Percentiles rank a stretch among this genome's conserved stretches.
phyloP scores from a whole-genome alignment of 768 basidiomycete genomes.

The Lactarius evosmus region DNA sequence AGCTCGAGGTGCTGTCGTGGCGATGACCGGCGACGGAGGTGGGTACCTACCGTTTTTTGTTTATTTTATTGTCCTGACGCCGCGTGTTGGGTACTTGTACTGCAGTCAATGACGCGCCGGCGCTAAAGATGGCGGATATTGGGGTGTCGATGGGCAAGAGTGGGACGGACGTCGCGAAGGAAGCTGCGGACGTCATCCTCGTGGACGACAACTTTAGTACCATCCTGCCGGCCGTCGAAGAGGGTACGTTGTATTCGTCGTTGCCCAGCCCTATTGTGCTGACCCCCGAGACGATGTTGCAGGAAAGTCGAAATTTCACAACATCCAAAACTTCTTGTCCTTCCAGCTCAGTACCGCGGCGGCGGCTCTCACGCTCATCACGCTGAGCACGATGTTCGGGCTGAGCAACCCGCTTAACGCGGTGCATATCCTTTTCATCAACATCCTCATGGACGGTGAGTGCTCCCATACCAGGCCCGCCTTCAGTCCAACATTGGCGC shows the following conservation, averaged over 20 bases:
- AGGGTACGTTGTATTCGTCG: slow-evolving; percentile 50
- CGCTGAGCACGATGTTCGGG: slow-evolving; percentile 85
- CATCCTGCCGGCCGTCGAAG: slow-evolving; percentile 90
- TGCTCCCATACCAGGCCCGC: slow-evolving; percentile 32
- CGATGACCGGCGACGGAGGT: slow-evolving; percentile 98
- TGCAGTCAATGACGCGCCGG: slow-evolving; percentile 91
- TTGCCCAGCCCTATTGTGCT: neutral
- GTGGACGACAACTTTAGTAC: slow-evolving; percentile 98
- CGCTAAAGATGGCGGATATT: slow-evolving; percentile 96
- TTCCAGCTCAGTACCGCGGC: slow-evolving; percentile 99
- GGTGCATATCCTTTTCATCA: slow-evolving; percentile 99
- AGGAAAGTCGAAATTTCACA: slow-evolving; percentile 98
- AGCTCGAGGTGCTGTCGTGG: slow-evolving; percentile 82
- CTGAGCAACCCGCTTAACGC: slow-evolving; percentile 92
- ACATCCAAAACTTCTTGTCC: slow-evolving; percentile 95
- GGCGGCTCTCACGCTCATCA: slow-evolving; percentile 92
- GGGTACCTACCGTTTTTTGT: slow-evolving; percentile 31
- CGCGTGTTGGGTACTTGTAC: neutral
- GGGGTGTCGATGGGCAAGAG: slow-evolving; percentile 97
- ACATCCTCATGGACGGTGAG: slow-evolving; percentile 95
- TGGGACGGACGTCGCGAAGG: slow-evolving; percentile 98
- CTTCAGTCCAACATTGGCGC: neutral
- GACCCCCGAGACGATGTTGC: slow-evolving; percentile 14
- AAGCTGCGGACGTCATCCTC: slow-evolving; percentile 94
- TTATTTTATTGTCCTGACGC: neutral